A percentile compares a stretch with the other conserved stretches of the same genome.
Conservation (phyloP, 2,329 filamentous ascomycete genomes). For the Penicillium psychrosexuale region DNA sequence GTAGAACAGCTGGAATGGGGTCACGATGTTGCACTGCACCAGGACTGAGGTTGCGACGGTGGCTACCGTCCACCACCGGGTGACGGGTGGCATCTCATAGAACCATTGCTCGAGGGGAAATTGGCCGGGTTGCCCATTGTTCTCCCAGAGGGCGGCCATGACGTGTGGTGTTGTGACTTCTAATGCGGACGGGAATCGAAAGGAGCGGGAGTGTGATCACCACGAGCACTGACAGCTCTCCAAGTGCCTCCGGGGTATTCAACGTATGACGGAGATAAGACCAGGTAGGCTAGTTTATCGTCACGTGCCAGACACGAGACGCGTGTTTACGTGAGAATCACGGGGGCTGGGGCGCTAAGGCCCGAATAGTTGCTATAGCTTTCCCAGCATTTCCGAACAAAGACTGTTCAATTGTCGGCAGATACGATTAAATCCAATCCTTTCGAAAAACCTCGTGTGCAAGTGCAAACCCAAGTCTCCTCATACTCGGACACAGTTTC, state of each 20-base stretch:
- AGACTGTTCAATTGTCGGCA: not conserved
- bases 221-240: conserved; percentile 3
- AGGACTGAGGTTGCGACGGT: conserved; percentile 82
- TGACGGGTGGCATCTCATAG: conserved; percentile 96
- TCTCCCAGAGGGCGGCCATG: conserved; percentile 47
- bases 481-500: not conserved
- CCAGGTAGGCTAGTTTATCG: conserved; percentile 8
- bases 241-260: not conserved
- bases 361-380: conserved; percentile 10
- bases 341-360: conserved; percentile 12
- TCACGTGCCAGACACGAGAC: conserved; percentile 9
- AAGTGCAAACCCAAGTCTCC: no score
- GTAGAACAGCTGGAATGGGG: conserved; percentile 94
- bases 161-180: conserved; percentile 3
- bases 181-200: not conserved
- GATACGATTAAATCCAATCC: not conserved
- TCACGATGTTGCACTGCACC: conserved; percentile 89
- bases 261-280: conserved; percentile 9
- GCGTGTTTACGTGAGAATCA: conserved; percentile 8
- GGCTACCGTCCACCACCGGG: conserved; percentile 93
- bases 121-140: conserved; percentile 50
- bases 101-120: conserved; percentile 96
- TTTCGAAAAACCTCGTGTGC: not conserved
- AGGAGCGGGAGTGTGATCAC: not conserved
- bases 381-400: not conserved